Conservation (phyloP, 2,329 filamentous ascomycete species). For the Fusarium sp. region DNA sequence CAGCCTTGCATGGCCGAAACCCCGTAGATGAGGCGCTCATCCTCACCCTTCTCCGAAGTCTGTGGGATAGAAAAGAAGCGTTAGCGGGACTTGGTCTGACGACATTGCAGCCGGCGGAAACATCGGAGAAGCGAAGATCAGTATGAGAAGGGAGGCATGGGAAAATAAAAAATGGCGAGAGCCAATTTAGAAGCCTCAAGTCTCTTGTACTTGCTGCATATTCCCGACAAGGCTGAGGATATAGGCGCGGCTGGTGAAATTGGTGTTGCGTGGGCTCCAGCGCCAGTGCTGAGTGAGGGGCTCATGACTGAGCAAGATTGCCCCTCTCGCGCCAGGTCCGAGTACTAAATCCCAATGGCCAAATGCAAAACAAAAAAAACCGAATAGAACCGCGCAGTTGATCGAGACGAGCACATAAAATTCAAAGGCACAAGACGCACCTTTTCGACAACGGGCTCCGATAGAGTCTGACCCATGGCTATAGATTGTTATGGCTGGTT, state of each 20-base stretch:
- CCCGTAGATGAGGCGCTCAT: conserved; percentile 93
- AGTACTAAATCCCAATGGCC: conserved; percentile 22
- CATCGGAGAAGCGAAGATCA: conserved; percentile 31
- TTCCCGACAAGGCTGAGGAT: conserved; percentile 13
- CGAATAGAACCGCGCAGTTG: conserved; percentile 3
- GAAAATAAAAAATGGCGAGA: neutral
- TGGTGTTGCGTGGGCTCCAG: conserved; percentile 13
- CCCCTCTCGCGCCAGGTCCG: conserved; percentile 34
- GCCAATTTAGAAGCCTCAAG: neutral
- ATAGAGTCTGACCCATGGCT: conserved; percentile 97
- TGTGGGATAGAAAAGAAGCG: conserved; percentile 53
- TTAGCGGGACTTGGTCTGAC: conserved; percentile 44
- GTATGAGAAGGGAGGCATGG: neutral
- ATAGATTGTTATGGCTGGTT: conserved; percentile 36
- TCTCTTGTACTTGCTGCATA: neutral
- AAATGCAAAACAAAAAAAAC: conserved; percentile 16
- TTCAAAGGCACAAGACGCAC: conserved; percentile 60
- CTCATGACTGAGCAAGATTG: conserved; percentile 37
- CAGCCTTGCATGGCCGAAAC: conserved; percentile 99
- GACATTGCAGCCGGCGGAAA: conserved; percentile 19
- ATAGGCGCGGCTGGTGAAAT: conserved; percentile 15
- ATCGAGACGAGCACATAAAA: conserved; percentile 5
- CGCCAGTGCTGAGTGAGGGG: conserved; percentile 39
- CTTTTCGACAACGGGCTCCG: conserved; percentile 99
- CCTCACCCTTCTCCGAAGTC: conserved; percentile 89